A percentile compares a stretch with the other conserved stretches of the same genome.
These are phyloP conservation scores for Vitis cinerea DNA, from an alignment of 164 flowering plant species.

Conservation along the genomic window DNA sequence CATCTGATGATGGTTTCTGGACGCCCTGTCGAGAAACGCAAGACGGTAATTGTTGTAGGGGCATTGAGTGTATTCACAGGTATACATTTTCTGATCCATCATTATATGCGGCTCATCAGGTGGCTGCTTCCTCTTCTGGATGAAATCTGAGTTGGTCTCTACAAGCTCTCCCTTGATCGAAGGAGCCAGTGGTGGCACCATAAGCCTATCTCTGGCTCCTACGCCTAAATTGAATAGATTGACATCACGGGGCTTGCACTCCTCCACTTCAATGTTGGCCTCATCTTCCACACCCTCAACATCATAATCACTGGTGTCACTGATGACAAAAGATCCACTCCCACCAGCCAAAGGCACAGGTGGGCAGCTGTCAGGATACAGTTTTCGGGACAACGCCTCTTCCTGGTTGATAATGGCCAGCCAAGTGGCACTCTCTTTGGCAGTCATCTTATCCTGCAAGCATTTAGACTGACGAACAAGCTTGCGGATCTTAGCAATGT, in stretches of 20 bases:
- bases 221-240: constrained; percentile 28
- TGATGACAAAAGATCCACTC: constrained; percentile 24
- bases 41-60: constrained; percentile 43
- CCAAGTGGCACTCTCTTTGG: constrained; percentile 73
- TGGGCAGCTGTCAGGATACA: constrained; percentile 50
- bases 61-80: constrained; percentile 45
- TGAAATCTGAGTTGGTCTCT: constrained; percentile 19
- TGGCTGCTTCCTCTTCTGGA: constrained; percentile 44
- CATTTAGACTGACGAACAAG: constrained; percentile 75
- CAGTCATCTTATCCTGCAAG: constrained; percentile 75
- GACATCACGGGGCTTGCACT: constrained; percentile 33
- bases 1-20: constrained; percentile 61
- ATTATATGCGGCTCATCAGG: constrained; percentile 24
- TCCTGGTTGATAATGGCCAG: constrained; percentile 58
- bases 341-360: constrained; percentile 23
- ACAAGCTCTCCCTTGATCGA: constrained; percentile 35
- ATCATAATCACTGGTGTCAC: constrained; percentile 39
- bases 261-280: constrained; percentile 22
- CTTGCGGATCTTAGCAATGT: constrained; percentile 62
- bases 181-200: constrained; percentile 14
- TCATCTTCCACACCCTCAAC: constrained; percentile 47
- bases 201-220: constrained; percentile 10
- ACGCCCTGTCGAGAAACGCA: constrained; percentile 46
- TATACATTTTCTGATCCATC: constrained; percentile 40
- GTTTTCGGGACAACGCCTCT: constrained; percentile 42